Conservation (phyloP, 139 green algal species). For the Coccomyxa sp. region DNA sequence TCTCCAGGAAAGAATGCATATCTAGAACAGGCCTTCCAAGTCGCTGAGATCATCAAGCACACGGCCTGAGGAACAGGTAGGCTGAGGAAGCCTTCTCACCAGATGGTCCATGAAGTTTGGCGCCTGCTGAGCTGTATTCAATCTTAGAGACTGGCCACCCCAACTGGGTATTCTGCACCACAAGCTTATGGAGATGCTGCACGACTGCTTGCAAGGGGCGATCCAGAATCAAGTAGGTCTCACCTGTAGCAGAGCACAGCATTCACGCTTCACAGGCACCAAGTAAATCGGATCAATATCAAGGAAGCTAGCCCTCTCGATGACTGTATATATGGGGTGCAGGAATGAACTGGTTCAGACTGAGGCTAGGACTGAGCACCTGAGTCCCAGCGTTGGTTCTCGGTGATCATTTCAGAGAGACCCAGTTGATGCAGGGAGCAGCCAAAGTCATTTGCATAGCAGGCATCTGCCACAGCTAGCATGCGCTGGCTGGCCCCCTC, state of each 20-base stretch:
- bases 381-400: slow-evolving; percentile 58
- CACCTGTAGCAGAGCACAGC: slow-evolving; percentile 38
- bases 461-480: slow-evolving; percentile 58
- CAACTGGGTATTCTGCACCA: slow-evolving; percentile 26
- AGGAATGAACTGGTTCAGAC: too few species aligned
- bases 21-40: too few species aligned
- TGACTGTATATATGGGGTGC: too few species aligned
- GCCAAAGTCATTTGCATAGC: slow-evolving; percentile 86
- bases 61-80: too few species aligned
- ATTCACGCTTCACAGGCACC: neutral
- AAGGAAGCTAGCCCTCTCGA: too few species aligned
- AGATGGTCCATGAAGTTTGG: slow-evolving; percentile 20
- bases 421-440: slow-evolving; percentile 61
- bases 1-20: too few species aligned
- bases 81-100: neutral
- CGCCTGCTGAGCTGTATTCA: slow-evolving; percentile 29
- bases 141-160: slow-evolving; percentile 42
- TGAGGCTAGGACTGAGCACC: neutral
- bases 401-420: slow-evolving; percentile 66
- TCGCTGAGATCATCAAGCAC: too few species aligned
- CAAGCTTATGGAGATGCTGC: slow-evolving; percentile 29
- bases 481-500: slow-evolving; percentile 14
- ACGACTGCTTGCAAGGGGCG: slow-evolving; percentile 45
- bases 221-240: slow-evolving; percentile 79
- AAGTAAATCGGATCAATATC: too few species aligned